Conservation (phyloP, 2,329 filamentous ascomycete species). For the Grosmannia clavigera region DNA sequence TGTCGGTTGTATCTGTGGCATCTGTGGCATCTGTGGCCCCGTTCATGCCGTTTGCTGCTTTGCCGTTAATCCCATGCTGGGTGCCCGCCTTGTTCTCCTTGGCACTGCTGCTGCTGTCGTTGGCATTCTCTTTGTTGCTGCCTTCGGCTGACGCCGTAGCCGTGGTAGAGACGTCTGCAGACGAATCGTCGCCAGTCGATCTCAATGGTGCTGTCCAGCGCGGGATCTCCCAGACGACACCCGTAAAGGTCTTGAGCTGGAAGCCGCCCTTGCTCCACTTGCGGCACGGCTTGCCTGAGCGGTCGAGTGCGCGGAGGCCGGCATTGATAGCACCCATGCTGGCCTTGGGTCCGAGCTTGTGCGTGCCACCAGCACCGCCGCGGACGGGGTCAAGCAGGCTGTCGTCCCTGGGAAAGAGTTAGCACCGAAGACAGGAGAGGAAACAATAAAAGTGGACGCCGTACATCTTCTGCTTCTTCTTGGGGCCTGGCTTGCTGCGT, state of each 20-base stretch:
- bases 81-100: not conserved
- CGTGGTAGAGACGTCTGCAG: conserved; percentile 21
- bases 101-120: not conserved
- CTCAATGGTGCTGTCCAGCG: conserved; percentile 71
- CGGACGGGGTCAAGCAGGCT: conserved; percentile 42
- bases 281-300: conserved; percentile 81
- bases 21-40: not conserved
- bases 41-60: not conserved
- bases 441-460: conserved; percentile 26
- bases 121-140: conserved; percentile 54
- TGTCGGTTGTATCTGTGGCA: not conserved
- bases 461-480: conserved; percentile 92
- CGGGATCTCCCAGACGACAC: conserved; percentile 66
- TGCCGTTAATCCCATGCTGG: not conserved
- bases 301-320: conserved; percentile 83
- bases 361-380: conserved; percentile 39
- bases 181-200: conserved; percentile 21
- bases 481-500: conserved; percentile 81
- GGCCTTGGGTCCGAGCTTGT: conserved; percentile 90
- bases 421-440: not conserved
- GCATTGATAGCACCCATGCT: conserved; percentile 98
- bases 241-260: conserved; percentile 83
- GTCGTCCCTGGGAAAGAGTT: conserved; percentile 40
- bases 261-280: conserved; percentile 81
- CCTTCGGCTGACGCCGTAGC: conserved; percentile 20